Evolutionary conservation across 805 yeast genomes (phyloP).

Genomic region (Clavispora santaluciae): DNA sequence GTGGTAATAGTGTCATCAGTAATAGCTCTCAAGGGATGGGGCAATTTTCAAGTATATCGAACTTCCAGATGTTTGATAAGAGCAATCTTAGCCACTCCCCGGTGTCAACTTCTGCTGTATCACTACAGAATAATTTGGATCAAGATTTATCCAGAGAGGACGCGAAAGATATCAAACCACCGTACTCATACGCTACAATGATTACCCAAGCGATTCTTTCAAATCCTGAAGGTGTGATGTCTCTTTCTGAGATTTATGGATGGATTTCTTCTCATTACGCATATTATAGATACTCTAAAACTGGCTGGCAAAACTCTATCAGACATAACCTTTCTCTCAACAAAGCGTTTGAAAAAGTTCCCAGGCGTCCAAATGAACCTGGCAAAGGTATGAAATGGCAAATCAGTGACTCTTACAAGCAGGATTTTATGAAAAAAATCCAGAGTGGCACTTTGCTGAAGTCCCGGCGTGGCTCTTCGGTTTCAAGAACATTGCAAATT

Average conservation of each 20-base stretch:
- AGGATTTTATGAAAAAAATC: slow-evolving; percentile 79
- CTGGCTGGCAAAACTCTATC: slow-evolving; percentile 98
- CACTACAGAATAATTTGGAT: slow-evolving; percentile 43
- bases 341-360: slow-evolving; percentile 97
- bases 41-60: slow-evolving; percentile 24
- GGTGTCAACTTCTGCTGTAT: slow-evolving; percentile 33
- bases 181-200: slow-evolving; percentile 96
- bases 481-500: slow-evolving; percentile 71
- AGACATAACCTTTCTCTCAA: slow-evolving; percentile 91
- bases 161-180: slow-evolving; percentile 91
- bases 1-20: slow-evolving; percentile 5
- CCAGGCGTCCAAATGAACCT: slow-evolving; percentile 91
- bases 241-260: slow-evolving; percentile 85
- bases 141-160: slow-evolving; percentile 84
- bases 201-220: slow-evolving; percentile 95
- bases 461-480: slow-evolving; percentile 74
- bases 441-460: slow-evolving; percentile 70
- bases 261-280: slow-evolving; percentile 89
- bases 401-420: slow-evolving; percentile 76
- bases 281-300: slow-evolving; percentile 82
- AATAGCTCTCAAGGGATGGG: background rate
- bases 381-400: slow-evolving; percentile 99
- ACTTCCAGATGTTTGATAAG: slow-evolving; percentile 53
- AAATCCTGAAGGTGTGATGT: slow-evolving; percentile 79
- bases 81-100: slow-evolving; percentile 35